phyloP scores from a whole-genome alignment of 345 rosid genomes.

The Eucalyptus sp. region DNA sequence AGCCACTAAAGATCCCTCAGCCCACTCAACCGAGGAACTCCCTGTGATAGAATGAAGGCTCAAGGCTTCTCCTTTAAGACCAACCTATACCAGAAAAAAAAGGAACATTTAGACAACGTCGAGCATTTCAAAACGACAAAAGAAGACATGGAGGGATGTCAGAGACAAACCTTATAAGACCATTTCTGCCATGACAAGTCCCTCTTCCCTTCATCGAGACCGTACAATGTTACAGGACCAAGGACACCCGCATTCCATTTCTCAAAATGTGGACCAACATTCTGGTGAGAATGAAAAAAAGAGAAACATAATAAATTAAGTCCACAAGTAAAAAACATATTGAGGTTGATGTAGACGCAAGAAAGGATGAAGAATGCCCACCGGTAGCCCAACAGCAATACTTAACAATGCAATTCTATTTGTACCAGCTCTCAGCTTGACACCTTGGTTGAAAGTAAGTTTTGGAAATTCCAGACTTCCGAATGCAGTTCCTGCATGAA shows the following conservation, averaged over 20 bases:
- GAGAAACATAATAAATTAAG: neutral
- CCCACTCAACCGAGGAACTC: conserved; percentile 89
- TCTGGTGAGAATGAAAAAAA: conserved; percentile 21
- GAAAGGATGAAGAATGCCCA: conserved; percentile 16
- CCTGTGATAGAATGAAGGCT: conserved; percentile 87
- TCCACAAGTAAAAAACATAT: neutral
- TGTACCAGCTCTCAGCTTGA: conserved; percentile 72
- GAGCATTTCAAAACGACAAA: neutral
- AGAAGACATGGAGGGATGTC: neutral
- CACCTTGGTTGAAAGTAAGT: conserved; percentile 56
- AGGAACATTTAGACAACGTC: neutral
- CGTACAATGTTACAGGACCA: conserved; percentile 77
- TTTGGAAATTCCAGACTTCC: conserved; percentile 94
- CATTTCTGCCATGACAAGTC: conserved; percentile 98
- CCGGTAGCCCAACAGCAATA: conserved; percentile 98
- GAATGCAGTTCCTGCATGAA: conserved; percentile 57
- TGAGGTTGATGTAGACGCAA: neutral
- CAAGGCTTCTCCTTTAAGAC: conserved; percentile 88
- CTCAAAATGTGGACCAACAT: conserved; percentile 97
- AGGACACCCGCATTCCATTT: conserved; percentile 96
- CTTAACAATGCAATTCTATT: conserved; percentile 81
- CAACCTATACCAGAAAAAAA: conserved; percentile 38
- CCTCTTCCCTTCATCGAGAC: conserved; percentile 67
- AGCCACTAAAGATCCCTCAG: conserved; percentile 62
- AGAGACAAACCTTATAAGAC: conserved; percentile 71